Conservation (phyloP, 2,329 filamentous ascomycete genomes). For the Alternaria angustiovoidea region DNA sequence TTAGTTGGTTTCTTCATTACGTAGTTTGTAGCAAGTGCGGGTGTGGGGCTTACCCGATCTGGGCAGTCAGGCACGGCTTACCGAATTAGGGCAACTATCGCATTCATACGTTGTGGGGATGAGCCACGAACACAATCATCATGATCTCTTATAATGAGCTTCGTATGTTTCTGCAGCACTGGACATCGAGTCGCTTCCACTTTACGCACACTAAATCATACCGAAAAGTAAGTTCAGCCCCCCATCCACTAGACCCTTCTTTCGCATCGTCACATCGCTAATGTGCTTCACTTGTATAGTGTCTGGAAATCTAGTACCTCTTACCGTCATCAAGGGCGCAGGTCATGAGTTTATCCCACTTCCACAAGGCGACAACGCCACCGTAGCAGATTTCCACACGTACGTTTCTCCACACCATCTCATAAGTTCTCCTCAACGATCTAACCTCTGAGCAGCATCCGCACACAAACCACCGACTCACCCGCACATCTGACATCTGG, state of each 20-base stretch:
- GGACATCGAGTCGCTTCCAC: too few species aligned
- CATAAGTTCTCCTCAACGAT: background rate
- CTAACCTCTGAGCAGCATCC: constrained; percentile 16
- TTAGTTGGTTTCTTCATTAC: background rate
- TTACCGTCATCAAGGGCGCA: constrained; percentile 33
- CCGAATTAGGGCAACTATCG: constrained; percentile 22
- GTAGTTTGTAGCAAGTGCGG: background rate
- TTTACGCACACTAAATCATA: background rate
- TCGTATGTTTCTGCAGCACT: too few species aligned
- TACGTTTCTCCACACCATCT: background rate
- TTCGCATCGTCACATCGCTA: background rate
- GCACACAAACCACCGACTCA: constrained; percentile 22
- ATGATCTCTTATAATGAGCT: background rate
- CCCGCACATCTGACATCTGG: constrained; percentile 28
- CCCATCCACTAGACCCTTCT: background rate
- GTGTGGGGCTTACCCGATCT: constrained; percentile 12
- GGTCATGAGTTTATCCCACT: constrained; percentile 30
- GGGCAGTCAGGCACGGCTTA: constrained; percentile 24
- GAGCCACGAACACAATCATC: background rate
- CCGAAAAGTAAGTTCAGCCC: background rate
- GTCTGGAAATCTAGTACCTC: constrained; percentile 25
- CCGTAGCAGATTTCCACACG: constrained; percentile 33
- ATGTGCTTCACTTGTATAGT: constrained; percentile 3
- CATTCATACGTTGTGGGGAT: constrained; percentile 3
- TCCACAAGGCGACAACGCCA: constrained; percentile 26